Conservation (phyloP, 1,284 basidiomycete genomes). For the Phlebopus sp. region DNA sequence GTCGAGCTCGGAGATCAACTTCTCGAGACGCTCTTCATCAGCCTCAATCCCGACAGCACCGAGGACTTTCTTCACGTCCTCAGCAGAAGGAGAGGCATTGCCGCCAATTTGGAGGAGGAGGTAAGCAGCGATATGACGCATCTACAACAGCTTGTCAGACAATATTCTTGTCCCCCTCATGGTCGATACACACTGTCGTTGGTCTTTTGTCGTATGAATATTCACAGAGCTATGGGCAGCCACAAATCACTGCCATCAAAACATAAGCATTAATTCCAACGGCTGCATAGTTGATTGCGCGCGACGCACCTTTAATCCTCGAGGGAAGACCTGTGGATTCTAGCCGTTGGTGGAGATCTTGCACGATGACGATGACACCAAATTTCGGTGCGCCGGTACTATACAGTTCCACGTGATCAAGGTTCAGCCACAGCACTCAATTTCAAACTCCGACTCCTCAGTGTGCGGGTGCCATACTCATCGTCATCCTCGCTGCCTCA, state of each 20-base stretch:
- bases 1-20: slow-evolving; percentile 88
- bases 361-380: background rate
- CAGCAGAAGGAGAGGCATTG: slow-evolving; percentile 84
- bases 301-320: slow-evolving; percentile 81
- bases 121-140: slow-evolving; percentile 98
- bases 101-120: slow-evolving; percentile 96
- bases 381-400: slow-evolving; percentile 38
- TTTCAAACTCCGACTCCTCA: slow-evolving; percentile 43
- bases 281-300: background rate
- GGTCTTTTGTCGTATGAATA: slow-evolving; percentile 32
- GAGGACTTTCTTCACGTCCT: slow-evolving; percentile 90
- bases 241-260: slow-evolving; percentile 73
- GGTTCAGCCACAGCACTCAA: slow-evolving; percentile 39
- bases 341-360: slow-evolving; percentile 47
- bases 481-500: slow-evolving; percentile 25
- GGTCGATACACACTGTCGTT: slow-evolving; percentile 40
- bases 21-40: slow-evolving; percentile 81
- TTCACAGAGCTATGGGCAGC: slow-evolving; percentile 59
- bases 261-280: background rate
- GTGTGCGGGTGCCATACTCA: slow-evolving; percentile 10
- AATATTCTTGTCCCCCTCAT: background rate
- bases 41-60: slow-evolving; percentile 86
- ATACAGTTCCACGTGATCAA: slow-evolving; percentile 55
- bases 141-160: slow-evolving; percentile 44
- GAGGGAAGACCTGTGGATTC: slow-evolving; percentile 87